Evolutionary conservation across 2,329 filamentous ascomycete genomes (phyloP), one percentile per base, ranked within the genome.

Genomic region (Scedosporium aurantiacum): DNA sequence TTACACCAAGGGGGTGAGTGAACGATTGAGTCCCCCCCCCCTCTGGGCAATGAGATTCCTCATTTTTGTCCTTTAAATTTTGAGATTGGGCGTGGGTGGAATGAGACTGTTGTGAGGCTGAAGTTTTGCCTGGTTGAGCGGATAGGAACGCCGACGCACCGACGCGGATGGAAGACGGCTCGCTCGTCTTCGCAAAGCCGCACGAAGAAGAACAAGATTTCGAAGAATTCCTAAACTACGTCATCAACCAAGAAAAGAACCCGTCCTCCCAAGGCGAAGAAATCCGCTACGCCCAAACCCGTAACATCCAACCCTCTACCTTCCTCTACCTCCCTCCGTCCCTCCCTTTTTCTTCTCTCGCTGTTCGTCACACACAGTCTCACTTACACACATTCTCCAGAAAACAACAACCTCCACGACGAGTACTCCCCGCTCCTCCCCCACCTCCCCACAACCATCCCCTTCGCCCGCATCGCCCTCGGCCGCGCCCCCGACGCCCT

Each of bases 351-450:
- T 5, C 10, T 45, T 54, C 63, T 37, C n/a, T 54, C 63, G 28
- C n/a, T 54, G 8, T 10, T 37, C 10, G 10, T 14, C 40, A 60
- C n/a, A 47, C 47, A 25, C 27, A 40, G 59, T 21, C 28, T 25
- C 18, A 23, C 45, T n/a, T 5, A 41, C 45, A 52, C 62, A 60
- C 27, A 28, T 3, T 25, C 43, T 6, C 18, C 62, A 86, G 85
- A 94, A 76, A 91, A 94, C 69, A 88, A 93, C 71, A 94, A 93
- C 68, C 79, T 94, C 21, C 83, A 86, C 2, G 78, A 85, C 63
- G 90, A 94, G 72, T 94, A 92, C 70, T 65, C 75, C 0, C 67
- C 77, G 0, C 79, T 94, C 2, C 84, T 86, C 68, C 68, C 75
- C 0, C 81, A 89, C 65, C 82, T 90, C 0, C 86, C 84, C 10